Conservation (phyloP, 345 rosid genomes). For the Eutrema japonicum region DNA sequence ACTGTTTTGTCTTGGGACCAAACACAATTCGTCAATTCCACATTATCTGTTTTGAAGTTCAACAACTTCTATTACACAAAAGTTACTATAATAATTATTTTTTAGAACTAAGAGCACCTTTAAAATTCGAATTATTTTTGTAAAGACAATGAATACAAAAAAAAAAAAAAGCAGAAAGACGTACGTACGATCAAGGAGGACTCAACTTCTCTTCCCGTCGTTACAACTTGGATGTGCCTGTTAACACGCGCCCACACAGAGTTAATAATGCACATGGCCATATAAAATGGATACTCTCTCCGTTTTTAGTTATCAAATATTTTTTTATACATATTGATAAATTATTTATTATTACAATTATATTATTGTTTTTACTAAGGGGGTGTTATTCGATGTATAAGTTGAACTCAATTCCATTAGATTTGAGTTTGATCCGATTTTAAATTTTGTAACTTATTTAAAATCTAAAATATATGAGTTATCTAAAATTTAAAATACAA, state of each 20-base stretch:
- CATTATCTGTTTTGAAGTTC: conserved; percentile 21
- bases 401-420: too few species aligned
- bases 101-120: neutral
- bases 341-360: too few species aligned
- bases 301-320: too few species aligned
- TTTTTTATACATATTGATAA: too few species aligned
- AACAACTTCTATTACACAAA: conserved; percentile 17
- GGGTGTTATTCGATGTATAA: too few species aligned
- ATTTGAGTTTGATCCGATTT: too few species aligned
- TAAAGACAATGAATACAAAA: neutral
- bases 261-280: conserved; percentile 33
- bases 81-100: neutral
- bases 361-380: too few species aligned
- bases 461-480: too few species aligned
- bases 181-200: conserved; percentile 32
- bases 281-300: neutral
- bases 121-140: too few species aligned
- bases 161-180: neutral
- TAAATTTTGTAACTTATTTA: too few species aligned
- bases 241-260: conserved; percentile 12
- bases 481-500: too few species aligned
- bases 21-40: conserved; percentile 32
- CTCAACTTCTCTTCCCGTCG: conserved; percentile 32
- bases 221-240: conserved; percentile 11
- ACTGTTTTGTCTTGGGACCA: conserved; percentile 39